Evolutionary conservation across 257 asterid genomes (phyloP), one percentile per base, ranked within the genome.

Genomic region (Solanum pimpinellifolium): DNA sequence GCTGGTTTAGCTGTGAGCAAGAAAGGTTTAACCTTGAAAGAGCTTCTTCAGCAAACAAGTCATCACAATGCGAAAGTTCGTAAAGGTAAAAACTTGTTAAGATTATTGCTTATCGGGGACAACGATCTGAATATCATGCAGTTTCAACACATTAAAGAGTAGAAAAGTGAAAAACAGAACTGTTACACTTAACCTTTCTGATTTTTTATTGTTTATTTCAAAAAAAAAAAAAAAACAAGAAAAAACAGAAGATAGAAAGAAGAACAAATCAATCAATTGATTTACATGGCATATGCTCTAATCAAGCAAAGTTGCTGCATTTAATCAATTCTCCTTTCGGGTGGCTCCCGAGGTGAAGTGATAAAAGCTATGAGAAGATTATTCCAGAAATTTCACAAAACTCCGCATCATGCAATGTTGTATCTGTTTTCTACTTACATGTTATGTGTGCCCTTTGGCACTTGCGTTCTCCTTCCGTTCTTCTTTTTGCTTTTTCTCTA

Each of bases 31-130:
- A 96, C 99, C 42, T 84, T 97, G 66, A 97, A 97, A 93, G 99
- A 97, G 96, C 95, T 97, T 85, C 97, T 97, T 90, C 98, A 97
- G 89, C 99, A 97, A 85, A 93, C 98, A 16, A 93, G 96, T 88
- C 99, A 97, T 90, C 96, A 97, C 91, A 97, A 94, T 91, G 92
- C 96, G 18, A 96, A 95, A 94, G 95, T 92, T 86, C 98, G 99
- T 47, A 95, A 92, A 93, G 98, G 99, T 95, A 25, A 47, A 62
- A 27, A 44, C 25, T 23, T 80, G 85, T 66, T 29, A 78, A 39
- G 23, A 68, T 49, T 60, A 11, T 49, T 27, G 14, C 75, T 31
- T 84, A 44, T 80, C 14, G 20, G 82, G 11, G 82, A 74, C 21
- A 39, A 2, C 9, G 11, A 20, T 21, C 29, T 37, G 81, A 41